Base-by-base conservation (phyloP, 2,329 filamentous ascomycete species). In the Neurospora sp. region DNA sequence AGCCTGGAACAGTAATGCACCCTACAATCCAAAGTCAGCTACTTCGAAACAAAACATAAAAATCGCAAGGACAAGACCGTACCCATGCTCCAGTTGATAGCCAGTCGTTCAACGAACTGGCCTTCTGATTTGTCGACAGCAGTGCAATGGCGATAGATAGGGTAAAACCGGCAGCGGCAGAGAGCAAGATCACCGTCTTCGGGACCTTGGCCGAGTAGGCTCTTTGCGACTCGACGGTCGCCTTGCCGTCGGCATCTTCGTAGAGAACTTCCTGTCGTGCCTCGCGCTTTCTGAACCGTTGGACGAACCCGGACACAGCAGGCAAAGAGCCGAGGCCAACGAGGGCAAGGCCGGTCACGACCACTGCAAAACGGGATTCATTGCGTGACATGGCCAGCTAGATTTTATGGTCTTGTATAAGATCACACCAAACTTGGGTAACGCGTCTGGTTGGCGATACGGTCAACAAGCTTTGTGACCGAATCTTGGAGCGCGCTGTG, bases 221-320 rank as follows among this genome's bases (percentile, higher is more conserved):
- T 28, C 84, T 83, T 68, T 88, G 77, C 1, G 88, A 88, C 76
- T 90, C 88, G 52, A 86, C 83, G 0, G 88, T 90, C 39, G 89
- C 90, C 72, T 85, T 83, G 67, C 91, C 91, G 79, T 94, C 91
- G 72, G 84, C 80, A 76, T 94, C 91, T 74, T 88, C 82, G 75
- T 93, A 93, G 8, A 62, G 23, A 12, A 83, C 81, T 52, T 84
- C 81, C 70, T 80, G 80, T 69, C 73, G 77, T 37, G 72, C 76
- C 70, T 78, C 75, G 62, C 75, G 74, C 66, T 69, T 76, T 71
- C 67, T 73, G 46, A 78, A 74, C 74, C 71, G 77, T 66, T 65
- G 66, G 46, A 76, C 74, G 70, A 78, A 74, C 73, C 74, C 73
- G 57, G 75, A 73, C 12, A 75, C 66, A 8, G 79, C 74, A 2